These are phyloP conservation scores for Letharia lupina DNA, from an alignment of 495 filamentous ascomycete genomes.

Conservation along the genomic window DNA sequence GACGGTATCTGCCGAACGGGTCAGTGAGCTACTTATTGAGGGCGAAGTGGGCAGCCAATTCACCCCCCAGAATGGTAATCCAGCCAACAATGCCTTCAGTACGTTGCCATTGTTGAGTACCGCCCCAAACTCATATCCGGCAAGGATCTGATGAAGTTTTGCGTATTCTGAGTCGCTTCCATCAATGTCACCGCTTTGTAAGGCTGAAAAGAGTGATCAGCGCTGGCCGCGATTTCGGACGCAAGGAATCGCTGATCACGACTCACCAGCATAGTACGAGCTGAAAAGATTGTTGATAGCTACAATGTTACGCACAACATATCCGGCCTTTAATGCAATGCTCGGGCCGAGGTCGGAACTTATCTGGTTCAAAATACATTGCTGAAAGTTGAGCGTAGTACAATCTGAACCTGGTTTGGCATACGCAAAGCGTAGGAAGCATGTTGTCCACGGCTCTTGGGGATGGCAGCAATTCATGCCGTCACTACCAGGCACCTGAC, in stretches of 20 bases:
- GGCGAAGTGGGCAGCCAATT: not conserved
- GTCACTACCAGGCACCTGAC: not conserved
- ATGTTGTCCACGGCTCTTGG: not conserved
- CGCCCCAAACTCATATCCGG: not conserved
- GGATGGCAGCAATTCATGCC: not conserved
- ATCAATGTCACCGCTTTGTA: not conserved
- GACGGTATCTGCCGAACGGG: not conserved
- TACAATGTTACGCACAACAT: not conserved
- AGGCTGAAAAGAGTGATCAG: not conserved
- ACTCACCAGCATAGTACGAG: not conserved
- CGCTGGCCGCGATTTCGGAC: not conserved
- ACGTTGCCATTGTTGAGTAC: constrained; percentile 1
- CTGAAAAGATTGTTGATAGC: not conserved
- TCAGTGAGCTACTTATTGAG: not conserved
- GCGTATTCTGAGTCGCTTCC: not conserved
- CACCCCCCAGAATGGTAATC: constrained; percentile 9
- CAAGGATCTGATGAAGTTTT: not conserved
- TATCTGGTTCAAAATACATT: not conserved
- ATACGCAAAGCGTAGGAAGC: constrained; percentile 3
- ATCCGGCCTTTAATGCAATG: not conserved
- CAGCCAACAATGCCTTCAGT: not conserved
- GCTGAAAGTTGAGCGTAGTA: not conserved
- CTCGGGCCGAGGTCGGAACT: not conserved
- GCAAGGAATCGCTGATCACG: not conserved
- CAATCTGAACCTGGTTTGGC: not conserved